These are phyloP conservation scores for Linderniella brevidens DNA, from an alignment of 257 asterid genomes.

Conservation along the genomic window DNA sequence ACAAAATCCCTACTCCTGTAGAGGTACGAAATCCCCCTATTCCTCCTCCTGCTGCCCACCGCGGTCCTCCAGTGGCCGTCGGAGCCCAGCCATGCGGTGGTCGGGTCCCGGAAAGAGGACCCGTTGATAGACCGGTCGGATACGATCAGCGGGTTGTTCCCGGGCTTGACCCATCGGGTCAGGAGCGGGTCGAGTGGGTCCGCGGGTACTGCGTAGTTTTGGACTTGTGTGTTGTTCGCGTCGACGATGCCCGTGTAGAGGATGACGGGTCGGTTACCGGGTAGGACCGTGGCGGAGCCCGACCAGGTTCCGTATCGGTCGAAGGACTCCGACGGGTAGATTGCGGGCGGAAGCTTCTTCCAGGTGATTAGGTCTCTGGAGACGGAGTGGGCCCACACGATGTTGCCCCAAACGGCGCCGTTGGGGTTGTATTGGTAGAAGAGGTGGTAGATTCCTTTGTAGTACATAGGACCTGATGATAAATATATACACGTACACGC, in stretches of 20 bases:
- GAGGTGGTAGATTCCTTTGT: constrained; percentile 53
- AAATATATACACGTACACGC: too few relatives aligned
- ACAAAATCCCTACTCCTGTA: constrained; percentile 43
- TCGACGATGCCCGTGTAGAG: constrained; percentile 60
- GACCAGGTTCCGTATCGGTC: constrained; percentile 67
- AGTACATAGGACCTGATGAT: constrained; percentile 49
- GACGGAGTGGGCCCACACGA: constrained; percentile 67
- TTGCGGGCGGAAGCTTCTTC: constrained; percentile 29
- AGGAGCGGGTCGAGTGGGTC: constrained; percentile 51
- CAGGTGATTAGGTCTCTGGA: constrained; percentile 51
- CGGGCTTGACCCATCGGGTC: constrained; percentile 45
- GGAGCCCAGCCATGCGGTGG: constrained; percentile 50
- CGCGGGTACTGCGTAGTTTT: constrained; percentile 61
- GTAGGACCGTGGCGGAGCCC: constrained; percentile 54
- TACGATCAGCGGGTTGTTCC: constrained; percentile 43
- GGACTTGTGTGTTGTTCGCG: constrained; percentile 33
- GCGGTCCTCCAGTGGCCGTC: constrained; percentile 43
- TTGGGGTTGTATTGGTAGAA: constrained; percentile 64
- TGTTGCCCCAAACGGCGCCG: constrained; percentile 64
- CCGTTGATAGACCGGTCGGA: constrained; percentile 22
- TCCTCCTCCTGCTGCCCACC: constrained; percentile 20
- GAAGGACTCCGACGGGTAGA: constrained; percentile 43
- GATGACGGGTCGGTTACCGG: constrained; percentile 47
- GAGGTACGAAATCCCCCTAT: constrained; percentile 24
- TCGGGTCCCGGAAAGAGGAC: constrained; percentile 59